Evolutionary conservation across 192 early-diverging fungal species (phyloP), one percentile per base, ranked within the genome.

Genomic region (Phlyctochytrium bullatum): DNA sequence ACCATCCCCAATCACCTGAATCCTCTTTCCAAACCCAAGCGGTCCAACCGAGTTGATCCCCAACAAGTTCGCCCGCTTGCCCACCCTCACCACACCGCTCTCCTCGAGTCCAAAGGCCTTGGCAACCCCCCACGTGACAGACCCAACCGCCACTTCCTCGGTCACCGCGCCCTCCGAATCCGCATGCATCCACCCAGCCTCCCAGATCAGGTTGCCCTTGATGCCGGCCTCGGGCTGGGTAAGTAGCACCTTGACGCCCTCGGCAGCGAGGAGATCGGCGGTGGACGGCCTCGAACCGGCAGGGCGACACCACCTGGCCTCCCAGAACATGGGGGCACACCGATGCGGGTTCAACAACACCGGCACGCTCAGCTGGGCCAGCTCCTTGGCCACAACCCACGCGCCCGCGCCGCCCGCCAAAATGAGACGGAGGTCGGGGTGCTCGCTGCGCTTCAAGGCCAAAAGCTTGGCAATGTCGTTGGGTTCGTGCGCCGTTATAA

Each of bases 331-430:
- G 4, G 90, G 91, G 1, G 81, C 84, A 72, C 90, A 91, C 16
- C 86, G 77, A 27, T 83, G 63, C 4, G 90, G 88, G 2, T 58
- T 32, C 20, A 93, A 69, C 24, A 92, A 76, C 1, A 92, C 89
- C n/a, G 87, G 74, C 28, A 90, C 79, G 0, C 83, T 64, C 0
- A 75, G 68, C 35, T 71, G 57, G 24, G 87, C 81, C 17, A 91
- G 69, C 31, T 89, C 66, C 1, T 61, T 52, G 2, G 88, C 89
- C 24, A 90, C 75, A 1, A 86, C 71, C 73, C 84, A 80, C 20
- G 91, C 84, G 69, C 92, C 91, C 1, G 74, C 71, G n/a, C 87
- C 89, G 51, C 89, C 84, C 24, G 88, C 59, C 23, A 92, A 75
- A 3, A 86, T 58, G 32, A 66, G 54, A 28, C 54, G 54, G 20